Evolutionary conservation across 768 basidiomycete species (phyloP), one percentile per base, ranked within the genome.

Genomic region (Boletus subparvulus): DNA sequence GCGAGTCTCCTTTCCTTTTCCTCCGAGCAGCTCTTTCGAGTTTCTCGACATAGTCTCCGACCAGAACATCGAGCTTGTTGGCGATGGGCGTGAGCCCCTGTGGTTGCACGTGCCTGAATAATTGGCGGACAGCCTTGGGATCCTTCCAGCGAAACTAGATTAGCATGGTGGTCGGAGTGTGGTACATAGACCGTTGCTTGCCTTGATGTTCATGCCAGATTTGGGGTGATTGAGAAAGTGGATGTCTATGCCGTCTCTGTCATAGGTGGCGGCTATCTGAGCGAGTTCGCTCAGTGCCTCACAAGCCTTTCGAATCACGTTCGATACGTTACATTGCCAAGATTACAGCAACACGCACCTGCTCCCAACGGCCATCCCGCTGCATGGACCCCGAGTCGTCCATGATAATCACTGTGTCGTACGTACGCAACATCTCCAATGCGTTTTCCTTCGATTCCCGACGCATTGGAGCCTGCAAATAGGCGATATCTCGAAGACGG

Each of bases 331-430:
- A 8, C 10, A 8, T 21, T 21, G 10, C 26, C 26, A 33, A 5
- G 6, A 12, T 26, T n/a, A 44, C 6, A 16, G 14, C 7, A 10
- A 14, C 6, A 47, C 61, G 14, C 32, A 84, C 83, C 74, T 84
- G 81, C 13, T 58, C 47, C 86, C 86, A 87, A 12, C 73, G 70
- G 2, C 48, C 45, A 3, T 76, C 77, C 6, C 49, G 46, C 17
- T 61, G 54, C 85, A 87, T 86, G 4, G 84, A 85, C 8, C 66
- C 67, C 5, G 85, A 86, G 65, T 87, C 85, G 66, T 85, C 83
- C 52, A 87, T 74, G 40, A 87, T 65, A 43, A 86, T 69, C 12
- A 85, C 76, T 0, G 84, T 86, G 52, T 86, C 76, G 57, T 83
- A 86, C 50, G 75, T 67, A 32, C 68, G 60, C 6, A 85, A 65